Evolutionary conservation across 129 eudicot species (phyloP).

Genomic region (Mikania micrantha): DNA sequence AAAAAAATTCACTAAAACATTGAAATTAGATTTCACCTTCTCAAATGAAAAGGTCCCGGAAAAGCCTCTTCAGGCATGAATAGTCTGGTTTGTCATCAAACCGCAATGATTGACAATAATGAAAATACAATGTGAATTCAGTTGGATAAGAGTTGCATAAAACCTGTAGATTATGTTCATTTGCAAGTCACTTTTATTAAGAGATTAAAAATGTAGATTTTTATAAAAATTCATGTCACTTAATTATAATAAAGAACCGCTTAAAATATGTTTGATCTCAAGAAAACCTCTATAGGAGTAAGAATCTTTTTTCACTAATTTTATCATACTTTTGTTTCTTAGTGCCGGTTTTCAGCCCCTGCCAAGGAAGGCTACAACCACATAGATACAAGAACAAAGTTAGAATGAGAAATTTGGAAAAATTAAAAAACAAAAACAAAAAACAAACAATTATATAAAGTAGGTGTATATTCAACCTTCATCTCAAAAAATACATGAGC

Average conservation of each 20-base stretch:
- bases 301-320: slow-evolving; percentile 70
- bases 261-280: not conserved
- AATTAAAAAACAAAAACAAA: not conserved
- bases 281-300: slow-evolving; percentile 55
- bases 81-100: not conserved
- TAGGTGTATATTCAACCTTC: slow-evolving; percentile 42
- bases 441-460: not conserved
- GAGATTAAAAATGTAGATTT: not conserved
- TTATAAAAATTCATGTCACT: no score
- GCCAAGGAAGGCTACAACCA: slow-evolving; percentile 60
- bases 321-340: slow-evolving; percentile 63
- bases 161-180: slow-evolving; percentile 29
- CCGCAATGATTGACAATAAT: not conserved
- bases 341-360: slow-evolving; percentile 69
- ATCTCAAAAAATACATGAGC: slow-evolving; percentile 81
- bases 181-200: not conserved
- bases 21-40: not conserved
- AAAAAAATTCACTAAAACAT: no score
- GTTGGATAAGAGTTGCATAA: slow-evolving; percentile 66
- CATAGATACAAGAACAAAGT: slow-evolving; percentile 4
- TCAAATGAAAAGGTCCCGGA: not conserved
- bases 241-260: not conserved
- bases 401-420: not conserved
- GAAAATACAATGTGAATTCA: slow-evolving; percentile 23
- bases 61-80: not conserved